These are phyloP conservation scores for Saccharomyces eubayanus DNA, from an alignment of 805 yeast species.

Conservation along the genomic window DNA sequence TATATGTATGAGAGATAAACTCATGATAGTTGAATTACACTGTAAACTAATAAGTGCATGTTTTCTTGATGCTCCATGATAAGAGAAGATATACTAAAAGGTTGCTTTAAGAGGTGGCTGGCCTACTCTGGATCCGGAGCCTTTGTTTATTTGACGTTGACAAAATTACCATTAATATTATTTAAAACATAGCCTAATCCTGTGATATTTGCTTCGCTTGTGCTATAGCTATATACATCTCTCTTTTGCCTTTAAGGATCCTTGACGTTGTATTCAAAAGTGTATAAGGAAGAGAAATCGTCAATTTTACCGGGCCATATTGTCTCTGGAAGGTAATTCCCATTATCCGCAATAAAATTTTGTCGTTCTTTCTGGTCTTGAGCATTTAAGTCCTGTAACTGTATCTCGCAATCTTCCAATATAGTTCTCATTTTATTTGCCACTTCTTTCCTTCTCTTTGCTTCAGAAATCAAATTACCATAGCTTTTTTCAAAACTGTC, in stretches of 20 bases:
- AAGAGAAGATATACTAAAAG: too few relatives aligned
- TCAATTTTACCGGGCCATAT: constrained; percentile 41
- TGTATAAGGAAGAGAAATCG: constrained; percentile 24
- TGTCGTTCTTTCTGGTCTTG: constrained; percentile 40
- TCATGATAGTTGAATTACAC: not conserved
- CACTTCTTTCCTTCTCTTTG: constrained; percentile 40
- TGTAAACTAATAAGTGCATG: not conserved
- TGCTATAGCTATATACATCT: too few relatives aligned
- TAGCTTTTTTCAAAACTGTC: constrained; percentile 45
- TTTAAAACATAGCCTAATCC: too few relatives aligned
- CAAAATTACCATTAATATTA: too few relatives aligned
- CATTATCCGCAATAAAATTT: constrained; percentile 40
- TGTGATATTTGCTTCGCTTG: too few relatives aligned
- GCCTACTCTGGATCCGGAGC: too few relatives aligned
- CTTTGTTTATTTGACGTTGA: too few relatives aligned
- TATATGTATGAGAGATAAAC: not conserved
- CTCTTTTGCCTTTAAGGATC: constrained; percentile 3
- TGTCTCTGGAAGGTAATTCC: constrained; percentile 49
- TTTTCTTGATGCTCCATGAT: too few relatives aligned
- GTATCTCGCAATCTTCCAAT: constrained; percentile 35
- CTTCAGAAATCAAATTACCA: constrained; percentile 43
- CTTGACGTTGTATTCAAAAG: constrained; percentile 17
- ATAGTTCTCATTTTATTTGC: constrained; percentile 35
- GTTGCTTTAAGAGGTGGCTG: too few relatives aligned
- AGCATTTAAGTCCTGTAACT: constrained; percentile 33